Percentiles rank a stretch among this genome's conserved stretches.
Conservation (phyloP, 2,329 filamentous ascomycete genomes). For the Pyricularia sp. region DNA sequence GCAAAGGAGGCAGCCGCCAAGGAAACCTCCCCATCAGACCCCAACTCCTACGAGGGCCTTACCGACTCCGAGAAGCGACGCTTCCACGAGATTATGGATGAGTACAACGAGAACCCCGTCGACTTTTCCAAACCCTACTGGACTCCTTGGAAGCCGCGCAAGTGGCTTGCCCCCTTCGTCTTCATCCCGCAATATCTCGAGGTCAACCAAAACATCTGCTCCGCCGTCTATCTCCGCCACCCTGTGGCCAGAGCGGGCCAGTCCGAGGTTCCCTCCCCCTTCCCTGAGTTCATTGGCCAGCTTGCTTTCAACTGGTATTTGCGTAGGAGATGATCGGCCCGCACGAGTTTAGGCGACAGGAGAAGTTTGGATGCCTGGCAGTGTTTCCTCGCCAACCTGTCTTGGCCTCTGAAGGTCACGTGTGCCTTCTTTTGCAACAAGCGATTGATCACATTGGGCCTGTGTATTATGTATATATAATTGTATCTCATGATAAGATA, state of each 20-base stretch:
- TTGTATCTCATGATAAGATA: not conserved
- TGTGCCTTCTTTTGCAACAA: not conserved
- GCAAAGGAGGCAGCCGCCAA: slow-evolving; percentile 28
- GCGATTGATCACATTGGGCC: not conserved
- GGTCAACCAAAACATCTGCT: slow-evolving; percentile 95
- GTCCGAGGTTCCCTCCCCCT: slow-evolving; percentile 81
- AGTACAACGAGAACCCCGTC: slow-evolving; percentile 64
- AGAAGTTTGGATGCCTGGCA: not conserved
- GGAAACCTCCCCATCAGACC: not conserved
- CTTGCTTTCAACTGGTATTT: slow-evolving; percentile 93
- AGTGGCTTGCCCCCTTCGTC: slow-evolving; percentile 85
- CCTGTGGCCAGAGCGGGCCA: slow-evolving; percentile 77
- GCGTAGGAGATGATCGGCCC: slow-evolving; percentile 53
- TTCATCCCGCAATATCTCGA: slow-evolving; percentile 94
- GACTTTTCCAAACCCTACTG: slow-evolving; percentile 75
- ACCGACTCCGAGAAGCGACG: slow-evolving; percentile 42
- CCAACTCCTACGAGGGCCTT: slow-evolving; percentile 25
- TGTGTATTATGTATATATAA: slow-evolving; percentile 3
- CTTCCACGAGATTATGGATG: slow-evolving; percentile 47
- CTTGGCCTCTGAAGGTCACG: not conserved
- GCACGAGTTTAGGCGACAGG: not conserved
- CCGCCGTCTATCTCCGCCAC: slow-evolving; percentile 89
- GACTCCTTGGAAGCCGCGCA: slow-evolving; percentile 81
- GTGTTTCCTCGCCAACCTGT: not conserved
- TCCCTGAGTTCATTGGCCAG: slow-evolving; percentile 58